phyloP scores from a whole-genome alignment of 192 early-diverging fungal species.

The Paraglomus brasilianum region DNA sequence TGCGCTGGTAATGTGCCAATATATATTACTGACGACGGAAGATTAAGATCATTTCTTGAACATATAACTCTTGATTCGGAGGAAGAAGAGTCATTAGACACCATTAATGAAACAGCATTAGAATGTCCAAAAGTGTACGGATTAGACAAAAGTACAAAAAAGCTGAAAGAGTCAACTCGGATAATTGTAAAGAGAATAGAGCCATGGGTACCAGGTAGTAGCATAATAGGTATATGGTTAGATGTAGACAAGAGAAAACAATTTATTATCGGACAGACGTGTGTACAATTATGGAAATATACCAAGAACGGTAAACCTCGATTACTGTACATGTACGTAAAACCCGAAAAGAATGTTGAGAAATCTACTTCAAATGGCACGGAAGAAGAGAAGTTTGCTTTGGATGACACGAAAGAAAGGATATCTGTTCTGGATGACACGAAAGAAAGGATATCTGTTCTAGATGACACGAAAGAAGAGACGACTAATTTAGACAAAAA shows the following conservation, averaged over 20 bases:
- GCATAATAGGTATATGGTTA: background rate
- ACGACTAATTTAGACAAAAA: too few species aligned
- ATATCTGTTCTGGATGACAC: too few species aligned
- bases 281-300: constrained; percentile 23
- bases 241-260: background rate
- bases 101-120: background rate
- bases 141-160: background rate
- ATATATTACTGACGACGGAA: background rate
- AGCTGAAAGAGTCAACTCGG: background rate
- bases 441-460: too few species aligned
- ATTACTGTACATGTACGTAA: too few species aligned
- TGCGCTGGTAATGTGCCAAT: background rate
- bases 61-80: background rate
- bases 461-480: too few species aligned
- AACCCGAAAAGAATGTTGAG: too few species aligned
- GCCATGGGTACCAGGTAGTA: background rate
- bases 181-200: constrained; percentile 7
- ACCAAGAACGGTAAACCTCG: too few species aligned
- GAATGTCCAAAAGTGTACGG: background rate
- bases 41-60: background rate
- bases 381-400: too few species aligned
- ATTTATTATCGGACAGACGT: constrained; percentile 14
- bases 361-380: too few species aligned
- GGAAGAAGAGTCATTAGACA: background rate
- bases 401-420: too few species aligned